Evolutionary conservation across 495 filamentous ascomycete genomes (phyloP).

Genomic region (Penicillium roqueforti): DNA sequence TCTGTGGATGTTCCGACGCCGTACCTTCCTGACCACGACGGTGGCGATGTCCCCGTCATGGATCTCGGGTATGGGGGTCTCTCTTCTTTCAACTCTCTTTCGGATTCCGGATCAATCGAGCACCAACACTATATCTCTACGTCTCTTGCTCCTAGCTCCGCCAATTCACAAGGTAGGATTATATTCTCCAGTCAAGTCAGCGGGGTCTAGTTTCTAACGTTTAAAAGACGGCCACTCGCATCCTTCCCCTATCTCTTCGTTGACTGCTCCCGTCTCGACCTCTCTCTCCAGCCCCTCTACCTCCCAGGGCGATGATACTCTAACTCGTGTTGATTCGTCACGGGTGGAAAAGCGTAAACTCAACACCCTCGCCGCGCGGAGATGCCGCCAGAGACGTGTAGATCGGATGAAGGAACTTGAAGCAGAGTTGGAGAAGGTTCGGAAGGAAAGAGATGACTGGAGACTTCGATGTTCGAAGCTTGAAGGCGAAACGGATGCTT

Average conservation of each 20-base stretch:
- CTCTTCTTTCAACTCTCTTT: constrained; percentile 24
- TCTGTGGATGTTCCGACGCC: constrained; percentile 13
- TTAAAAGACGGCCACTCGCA: constrained; percentile 18
- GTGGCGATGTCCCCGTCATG: constrained; percentile 13
- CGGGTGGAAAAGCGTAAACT: constrained; percentile 54
- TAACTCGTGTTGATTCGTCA: constrained; percentile 23
- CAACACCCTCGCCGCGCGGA: constrained; percentile 66
- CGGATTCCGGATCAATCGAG: constrained; percentile 23
- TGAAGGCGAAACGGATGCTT: constrained; percentile 55
- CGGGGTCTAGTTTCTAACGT: background rate
- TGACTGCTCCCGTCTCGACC: constrained; percentile 14
- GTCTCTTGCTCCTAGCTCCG: constrained; percentile 17
- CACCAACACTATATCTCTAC: constrained; percentile 3
- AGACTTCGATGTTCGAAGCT: constrained; percentile 57
- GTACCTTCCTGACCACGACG: constrained; percentile 13
- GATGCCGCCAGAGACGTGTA: constrained; percentile 67
- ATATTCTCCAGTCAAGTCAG: background rate
- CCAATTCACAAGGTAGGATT: constrained; percentile 25
- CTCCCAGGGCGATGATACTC: constrained; percentile 19
- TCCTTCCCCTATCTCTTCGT: constrained; percentile 22
- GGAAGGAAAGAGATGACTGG: constrained; percentile 60
- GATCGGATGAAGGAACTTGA: constrained; percentile 63
- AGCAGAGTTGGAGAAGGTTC: constrained; percentile 53
- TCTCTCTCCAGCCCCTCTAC: constrained; percentile 22
- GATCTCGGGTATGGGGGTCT: constrained; percentile 16